A percentile compares a stretch with the other conserved stretches of the same genome.
These are phyloP conservation scores for Adenanthera pavonina DNA, from an alignment of 306 rosid genomes.

Conservation along the genomic window DNA sequence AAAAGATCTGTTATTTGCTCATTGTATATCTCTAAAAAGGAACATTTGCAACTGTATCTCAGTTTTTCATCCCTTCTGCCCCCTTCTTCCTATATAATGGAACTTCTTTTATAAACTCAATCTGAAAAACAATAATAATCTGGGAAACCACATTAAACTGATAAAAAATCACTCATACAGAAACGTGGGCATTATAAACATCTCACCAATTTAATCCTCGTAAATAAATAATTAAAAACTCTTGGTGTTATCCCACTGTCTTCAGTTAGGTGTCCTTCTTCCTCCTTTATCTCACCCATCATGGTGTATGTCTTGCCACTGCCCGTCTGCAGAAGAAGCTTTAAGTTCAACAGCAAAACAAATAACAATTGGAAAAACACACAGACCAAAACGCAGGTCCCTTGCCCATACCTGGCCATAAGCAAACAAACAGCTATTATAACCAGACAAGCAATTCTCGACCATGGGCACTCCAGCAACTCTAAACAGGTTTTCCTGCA, in stretches of 20 bases:
- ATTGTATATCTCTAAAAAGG: constrained; percentile 91
- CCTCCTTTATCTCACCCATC: constrained; percentile 91
- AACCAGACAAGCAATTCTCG: constrained; percentile 97
- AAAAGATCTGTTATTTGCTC: constrained; percentile 96
- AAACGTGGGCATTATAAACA: constrained; percentile 33
- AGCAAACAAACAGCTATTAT: constrained; percentile 96
- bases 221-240: constrained; percentile 81
- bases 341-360: constrained; percentile 39
- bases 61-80: constrained; percentile 66
- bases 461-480: constrained; percentile 96
- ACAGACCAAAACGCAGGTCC: not conserved
- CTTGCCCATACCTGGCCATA: constrained; percentile 81
- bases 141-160: constrained; percentile 16
- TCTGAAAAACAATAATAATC: constrained; percentile 13
- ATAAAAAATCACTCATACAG: constrained; percentile 24
- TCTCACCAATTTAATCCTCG: constrained; percentile 67
- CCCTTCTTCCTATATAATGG: constrained; percentile 75
- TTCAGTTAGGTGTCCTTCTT: constrained; percentile 64
- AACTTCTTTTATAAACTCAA: constrained; percentile 35
- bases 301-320: constrained; percentile 97
- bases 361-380: constrained; percentile 19
- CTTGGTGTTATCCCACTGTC: constrained; percentile 92
- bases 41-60: constrained; percentile 91
- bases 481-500: constrained; percentile 80
- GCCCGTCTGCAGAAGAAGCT: constrained; percentile 75